Evolutionary conservation across 177 flowering plant species (phyloP), one percentile per base, ranked within the genome.

Genomic region (Telopea speciosissima): DNA sequence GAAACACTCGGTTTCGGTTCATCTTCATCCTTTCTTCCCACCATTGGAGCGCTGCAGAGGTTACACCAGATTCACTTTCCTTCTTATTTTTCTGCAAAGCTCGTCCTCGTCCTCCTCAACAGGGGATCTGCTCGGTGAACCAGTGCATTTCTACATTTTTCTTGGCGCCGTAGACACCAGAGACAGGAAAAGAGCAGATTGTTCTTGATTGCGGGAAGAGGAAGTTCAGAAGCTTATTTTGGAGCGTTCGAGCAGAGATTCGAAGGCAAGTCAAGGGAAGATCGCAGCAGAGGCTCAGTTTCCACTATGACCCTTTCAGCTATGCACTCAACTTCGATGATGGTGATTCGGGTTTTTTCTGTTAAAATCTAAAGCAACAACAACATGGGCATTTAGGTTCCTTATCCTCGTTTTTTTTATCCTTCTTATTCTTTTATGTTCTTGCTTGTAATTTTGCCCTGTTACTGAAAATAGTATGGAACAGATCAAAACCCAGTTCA

Each of bases 251-350:
- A 69, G 81, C 79, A 16, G 81, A 75, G 69, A 33, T 79, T 6
- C 71, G 60, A 74, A 77, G 79, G 26, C 75, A 71, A 44, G 14
- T 60, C 63, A 74, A 69, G 74, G 54, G 69, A 19, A 24, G 59
- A 8, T 22, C 61, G 22, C 68, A 71, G 67, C 26, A 75, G 58
- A 72, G 61, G 73, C 70, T 70, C 68, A 81, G 78, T 65, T 79
- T 79, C 65, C 63, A 79, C 49, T 81, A 81, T 59, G 83, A 81
- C 40, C 81, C 81, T 33, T 70, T 78, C 24, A 81, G 79, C 23
- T 81, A 81, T 61, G 65, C 81, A 63, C 81, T 81, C 63, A 81
- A 81, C 71, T 81, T 81, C 45, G 83, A 81, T 60, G 36, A 81
- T 67, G 79, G 83, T 70, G 36, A 76, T 68, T 76, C 68, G 58